phyloP scores from a whole-genome alignment of 2,329 filamentous ascomycete genomes.

The Xylaria sp. region DNA sequence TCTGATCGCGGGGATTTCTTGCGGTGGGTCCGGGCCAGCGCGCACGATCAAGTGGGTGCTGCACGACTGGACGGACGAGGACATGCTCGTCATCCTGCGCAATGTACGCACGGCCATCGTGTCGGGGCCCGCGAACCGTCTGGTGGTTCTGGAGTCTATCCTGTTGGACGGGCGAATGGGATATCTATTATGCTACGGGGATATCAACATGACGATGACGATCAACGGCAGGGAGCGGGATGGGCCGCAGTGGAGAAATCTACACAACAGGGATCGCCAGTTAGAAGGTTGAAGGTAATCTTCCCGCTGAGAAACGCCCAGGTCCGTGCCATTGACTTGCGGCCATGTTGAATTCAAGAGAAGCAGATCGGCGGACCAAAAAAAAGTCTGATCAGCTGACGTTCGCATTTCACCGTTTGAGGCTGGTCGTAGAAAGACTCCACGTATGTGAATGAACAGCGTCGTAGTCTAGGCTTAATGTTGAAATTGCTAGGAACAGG shows the following conservation, averaged over 20 bases:
- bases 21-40: slow-evolving; percentile 38
- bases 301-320: too few species aligned
- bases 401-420: too few species aligned
- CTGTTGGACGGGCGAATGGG: slow-evolving; percentile 39
- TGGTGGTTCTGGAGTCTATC: slow-evolving; percentile 48
- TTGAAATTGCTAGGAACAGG: too few species aligned
- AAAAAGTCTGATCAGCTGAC: too few species aligned
- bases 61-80: slow-evolving; percentile 48
- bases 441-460: too few species aligned
- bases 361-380: too few species aligned
- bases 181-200: slow-evolving; percentile 45
- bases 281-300: too few species aligned
- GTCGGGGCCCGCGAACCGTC: slow-evolving; percentile 31
- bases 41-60: slow-evolving; percentile 49
- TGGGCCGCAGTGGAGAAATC: background rate
- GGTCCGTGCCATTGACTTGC: too few species aligned
- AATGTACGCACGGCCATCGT: slow-evolving; percentile 42
- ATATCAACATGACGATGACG: slow-evolving; percentile 50
- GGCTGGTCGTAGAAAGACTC: too few species aligned
- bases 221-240: background rate
- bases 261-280: background rate
- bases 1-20: slow-evolving; percentile 49
- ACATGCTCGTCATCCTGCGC: slow-evolving; percentile 38
- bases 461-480: too few species aligned
- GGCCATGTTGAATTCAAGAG: too few species aligned